A percentile compares a stretch with the other conserved stretches of the same genome.
Evolutionary conservation across 441 rosid species (phyloP).

Genomic region (Gossypium lobatum): DNA sequence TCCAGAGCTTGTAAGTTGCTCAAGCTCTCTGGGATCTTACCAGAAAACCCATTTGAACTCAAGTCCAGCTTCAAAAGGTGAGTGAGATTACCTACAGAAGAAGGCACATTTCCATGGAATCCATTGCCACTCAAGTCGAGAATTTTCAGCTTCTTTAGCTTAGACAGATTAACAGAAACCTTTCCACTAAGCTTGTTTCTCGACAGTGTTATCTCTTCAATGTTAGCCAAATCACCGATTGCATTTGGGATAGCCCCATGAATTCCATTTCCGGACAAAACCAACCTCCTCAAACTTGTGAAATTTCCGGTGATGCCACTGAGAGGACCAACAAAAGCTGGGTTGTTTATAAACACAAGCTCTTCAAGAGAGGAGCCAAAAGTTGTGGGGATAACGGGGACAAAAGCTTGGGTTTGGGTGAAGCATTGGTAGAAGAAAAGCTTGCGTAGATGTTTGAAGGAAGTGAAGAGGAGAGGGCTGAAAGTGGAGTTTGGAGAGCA

Average conservation of each 20-base stretch:
- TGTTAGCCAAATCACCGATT: constrained; percentile 29
- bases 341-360: constrained; percentile 54
- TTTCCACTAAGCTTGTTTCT: constrained; percentile 47
- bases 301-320: constrained; percentile 34
- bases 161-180: constrained; percentile 18
- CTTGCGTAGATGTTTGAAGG: constrained; percentile 51
- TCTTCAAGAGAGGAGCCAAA: constrained; percentile 48
- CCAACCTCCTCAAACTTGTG: constrained; percentile 39
- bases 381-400: constrained; percentile 26
- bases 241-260: constrained; percentile 39
- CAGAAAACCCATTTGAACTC: constrained; percentile 39
- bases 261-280: constrained; percentile 52
- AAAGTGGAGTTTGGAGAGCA: constrained; percentile 50
- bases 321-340: constrained; percentile 38
- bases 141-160: constrained; percentile 40
- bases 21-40: constrained; percentile 42
- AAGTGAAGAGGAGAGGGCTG: constrained; percentile 41
- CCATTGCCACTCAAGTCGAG: constrained; percentile 46
- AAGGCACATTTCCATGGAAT: constrained; percentile 39
- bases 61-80: constrained; percentile 60
- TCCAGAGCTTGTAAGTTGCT: constrained; percentile 37
- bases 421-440: constrained; percentile 66
- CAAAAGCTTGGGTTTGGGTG: constrained; percentile 26
- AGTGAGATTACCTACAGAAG: constrained; percentile 33
- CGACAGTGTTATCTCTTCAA: constrained; percentile 53